Percentiles rank a stretch among this genome's conserved stretches.
Evolutionary conservation across 129 eudicot genomes (phyloP).

Genomic region (Solidago caesia): DNA sequence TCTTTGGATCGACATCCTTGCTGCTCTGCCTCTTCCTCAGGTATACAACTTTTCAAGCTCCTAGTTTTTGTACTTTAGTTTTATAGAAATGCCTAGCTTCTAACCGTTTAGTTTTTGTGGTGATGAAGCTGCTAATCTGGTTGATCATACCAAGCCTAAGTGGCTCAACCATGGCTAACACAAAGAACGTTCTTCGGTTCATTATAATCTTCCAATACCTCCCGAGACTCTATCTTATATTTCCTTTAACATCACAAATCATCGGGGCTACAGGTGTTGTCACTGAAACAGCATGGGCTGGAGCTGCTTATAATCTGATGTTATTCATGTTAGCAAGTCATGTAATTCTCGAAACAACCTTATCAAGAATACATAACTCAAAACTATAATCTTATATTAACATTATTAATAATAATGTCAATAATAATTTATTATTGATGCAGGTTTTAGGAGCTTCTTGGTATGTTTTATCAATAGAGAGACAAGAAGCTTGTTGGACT

Average conservation of each 20-base stretch:
- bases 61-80: not conserved
- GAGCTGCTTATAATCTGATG: constrained; percentile 91
- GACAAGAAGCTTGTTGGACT: constrained; percentile 96
- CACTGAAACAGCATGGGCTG: constrained; percentile 91
- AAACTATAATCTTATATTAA: constrained; percentile 3
- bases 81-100: constrained; percentile 4
- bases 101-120: constrained; percentile 1
- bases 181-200: constrained; percentile 80
- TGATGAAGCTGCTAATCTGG: constrained; percentile 73
- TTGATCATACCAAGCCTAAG: constrained; percentile 63
- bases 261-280: constrained; percentile 82
- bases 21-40: constrained; percentile 99
- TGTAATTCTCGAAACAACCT: constrained; percentile 43
- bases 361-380: not conserved
- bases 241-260: constrained; percentile 78
- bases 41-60: constrained; percentile 36
- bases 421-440: not conserved
- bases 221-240: constrained; percentile 78
- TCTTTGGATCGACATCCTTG: constrained; percentile 68
- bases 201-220: constrained; percentile 83
- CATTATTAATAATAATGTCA: not conserved
- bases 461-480: constrained; percentile 82
- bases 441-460: constrained; percentile 82
- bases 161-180: constrained; percentile 90
- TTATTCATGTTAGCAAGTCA: constrained; percentile 91